Evolutionary conservation across 768 basidiomycete species (phyloP).

Genomic region (Mycena venus): DNA sequence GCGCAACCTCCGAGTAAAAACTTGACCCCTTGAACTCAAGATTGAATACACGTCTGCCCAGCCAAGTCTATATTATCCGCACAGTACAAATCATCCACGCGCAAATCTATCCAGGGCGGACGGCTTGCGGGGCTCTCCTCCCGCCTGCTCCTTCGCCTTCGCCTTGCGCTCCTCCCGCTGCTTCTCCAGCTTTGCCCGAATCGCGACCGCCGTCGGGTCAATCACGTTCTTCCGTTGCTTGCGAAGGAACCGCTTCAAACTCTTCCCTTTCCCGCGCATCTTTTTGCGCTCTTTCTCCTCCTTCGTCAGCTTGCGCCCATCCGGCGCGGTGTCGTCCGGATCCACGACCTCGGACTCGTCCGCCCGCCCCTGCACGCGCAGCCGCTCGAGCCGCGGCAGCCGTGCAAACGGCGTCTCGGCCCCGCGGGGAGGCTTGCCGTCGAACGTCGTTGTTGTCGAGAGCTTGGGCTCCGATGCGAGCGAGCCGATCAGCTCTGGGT

Average conservation of each 20-base stretch:
- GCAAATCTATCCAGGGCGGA: constrained; percentile 59
- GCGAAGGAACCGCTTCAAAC: constrained; percentile 85
- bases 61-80: too few species aligned
- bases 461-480: constrained; percentile 73
- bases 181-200: constrained; percentile 76
- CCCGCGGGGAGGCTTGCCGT: constrained; percentile 50
- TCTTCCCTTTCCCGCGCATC: constrained; percentile 92
- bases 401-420: constrained; percentile 73
- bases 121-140: constrained; percentile 46
- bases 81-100: not conserved
- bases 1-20: too few species aligned
- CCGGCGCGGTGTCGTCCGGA: constrained; percentile 57
- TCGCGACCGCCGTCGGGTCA: constrained; percentile 82
- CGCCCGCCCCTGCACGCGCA: constrained; percentile 80
- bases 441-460: constrained; percentile 60
- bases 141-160: constrained; percentile 49
- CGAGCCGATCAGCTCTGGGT: constrained; percentile 81
- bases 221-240: constrained; percentile 97
- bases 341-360: constrained; percentile 72
- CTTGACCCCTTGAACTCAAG: too few species aligned
- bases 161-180: constrained; percentile 61
- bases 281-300: constrained; percentile 75
- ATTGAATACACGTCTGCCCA: too few species aligned
- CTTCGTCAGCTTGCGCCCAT: constrained; percentile 43
- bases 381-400: constrained; percentile 83